A percentile compares a stretch with the other conserved stretches of the same genome.
Evolutionary conservation across 106 monocot genomes (phyloP).

Genomic region (Dendrobium chrysotoxum): DNA sequence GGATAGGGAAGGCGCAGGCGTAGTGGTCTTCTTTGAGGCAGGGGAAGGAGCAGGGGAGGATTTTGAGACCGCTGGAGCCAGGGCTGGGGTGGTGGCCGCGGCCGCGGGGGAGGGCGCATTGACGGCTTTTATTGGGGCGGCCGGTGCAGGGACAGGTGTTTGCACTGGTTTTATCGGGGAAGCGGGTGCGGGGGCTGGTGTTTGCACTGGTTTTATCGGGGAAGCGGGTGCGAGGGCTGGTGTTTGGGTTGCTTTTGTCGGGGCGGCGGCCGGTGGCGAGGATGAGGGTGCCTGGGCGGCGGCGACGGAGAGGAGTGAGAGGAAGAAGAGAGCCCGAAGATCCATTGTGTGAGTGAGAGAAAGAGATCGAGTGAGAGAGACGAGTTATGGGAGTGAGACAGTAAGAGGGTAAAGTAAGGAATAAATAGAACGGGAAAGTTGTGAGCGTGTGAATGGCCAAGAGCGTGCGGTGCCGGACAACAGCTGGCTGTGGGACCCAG

Average conservation of each 20-base stretch:
- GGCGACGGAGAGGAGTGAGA: not conserved
- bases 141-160: not conserved
- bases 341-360: not conserved
- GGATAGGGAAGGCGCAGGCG: conserved; percentile 3
- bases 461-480: not conserved
- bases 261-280: conserved; percentile 8
- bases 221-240: not conserved
- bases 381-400: not conserved
- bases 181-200: not conserved
- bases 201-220: not conserved
- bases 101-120: not conserved
- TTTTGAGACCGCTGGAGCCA: not conserved
- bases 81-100: not conserved
- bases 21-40: not conserved
- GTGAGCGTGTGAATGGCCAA: not conserved
- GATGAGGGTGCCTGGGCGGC: conserved; percentile 5
- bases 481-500: conserved; percentile 1
- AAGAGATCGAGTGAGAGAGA: not conserved
- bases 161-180: not conserved
- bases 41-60: not conserved
- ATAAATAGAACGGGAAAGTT: not conserved
- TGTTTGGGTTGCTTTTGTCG: not conserved
- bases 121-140: not conserved
- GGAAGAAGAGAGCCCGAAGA: conserved; percentile 1
- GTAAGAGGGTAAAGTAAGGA: not conserved